phyloP scores from a whole-genome alignment of 202 grass and related monocot genomes.

The Carex sylvatica region DNA sequence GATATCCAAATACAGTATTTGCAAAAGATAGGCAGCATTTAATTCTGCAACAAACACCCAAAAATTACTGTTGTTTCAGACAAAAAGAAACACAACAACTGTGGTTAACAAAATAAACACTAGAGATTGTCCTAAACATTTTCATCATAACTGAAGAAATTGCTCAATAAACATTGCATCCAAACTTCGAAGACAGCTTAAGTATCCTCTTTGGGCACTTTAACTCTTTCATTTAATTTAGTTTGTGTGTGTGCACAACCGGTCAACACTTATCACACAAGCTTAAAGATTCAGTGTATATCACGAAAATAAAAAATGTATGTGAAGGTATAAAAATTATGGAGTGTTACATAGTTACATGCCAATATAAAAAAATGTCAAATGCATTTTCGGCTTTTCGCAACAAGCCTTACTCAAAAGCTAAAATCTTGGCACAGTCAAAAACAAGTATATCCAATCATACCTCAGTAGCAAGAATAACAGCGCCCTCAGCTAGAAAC shows the following conservation, averaged over 20 bases:
- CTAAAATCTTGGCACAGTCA: neutral
- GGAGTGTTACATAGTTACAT: neutral
- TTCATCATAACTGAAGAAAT: neutral
- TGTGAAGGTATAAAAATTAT: neutral
- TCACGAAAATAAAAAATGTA: neutral
- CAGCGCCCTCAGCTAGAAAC: conserved; percentile 73
- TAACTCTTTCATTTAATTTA: neutral
- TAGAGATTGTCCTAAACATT: neutral
- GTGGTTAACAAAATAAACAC: neutral
- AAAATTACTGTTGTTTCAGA: neutral
- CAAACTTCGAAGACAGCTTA: neutral
- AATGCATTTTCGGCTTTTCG: neutral
- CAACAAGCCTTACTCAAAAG: neutral
- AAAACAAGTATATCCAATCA: neutral
- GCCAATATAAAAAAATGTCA: conserved; percentile 5
- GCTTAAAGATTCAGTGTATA: neutral
- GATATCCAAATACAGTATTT: neutral
- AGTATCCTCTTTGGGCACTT: neutral
- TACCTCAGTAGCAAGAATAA: conserved; percentile 77
- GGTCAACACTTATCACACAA: neutral
- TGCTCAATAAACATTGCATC: neutral
- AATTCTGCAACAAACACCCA: neutral
- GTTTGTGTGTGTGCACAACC: neutral
- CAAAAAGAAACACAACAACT: neutral
- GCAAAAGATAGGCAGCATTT: neutral